phyloP scores from a whole-genome alignment of 2,329 filamentous ascomycete genomes.

The Arthrobotrys sphaeroides region DNA sequence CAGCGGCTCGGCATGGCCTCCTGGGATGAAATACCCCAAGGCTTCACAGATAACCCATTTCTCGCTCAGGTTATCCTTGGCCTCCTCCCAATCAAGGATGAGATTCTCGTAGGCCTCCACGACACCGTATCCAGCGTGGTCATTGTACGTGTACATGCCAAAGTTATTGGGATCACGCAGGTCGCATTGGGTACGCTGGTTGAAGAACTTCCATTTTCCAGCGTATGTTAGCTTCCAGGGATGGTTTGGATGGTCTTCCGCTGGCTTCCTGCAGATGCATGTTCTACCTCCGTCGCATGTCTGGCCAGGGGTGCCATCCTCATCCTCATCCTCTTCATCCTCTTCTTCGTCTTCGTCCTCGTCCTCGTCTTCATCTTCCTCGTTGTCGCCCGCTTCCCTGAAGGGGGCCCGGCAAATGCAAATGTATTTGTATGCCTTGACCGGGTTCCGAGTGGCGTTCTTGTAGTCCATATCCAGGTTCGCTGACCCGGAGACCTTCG shows the following conservation, averaged over 20 bases:
- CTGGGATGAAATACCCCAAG: slow-evolving; percentile 59
- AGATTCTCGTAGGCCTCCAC: slow-evolving; percentile 64
- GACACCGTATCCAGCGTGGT: slow-evolving; percentile 62
- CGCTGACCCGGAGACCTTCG: slow-evolving; percentile 60
- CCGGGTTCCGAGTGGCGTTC: slow-evolving; percentile 56
- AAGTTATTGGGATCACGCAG: slow-evolving; percentile 62
- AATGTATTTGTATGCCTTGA: slow-evolving; percentile 58
- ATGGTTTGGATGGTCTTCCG: slow-evolving; percentile 59
- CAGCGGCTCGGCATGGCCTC: slow-evolving; percentile 46
- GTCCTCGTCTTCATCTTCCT: background rate
- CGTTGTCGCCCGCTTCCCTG: too few relatives aligned
- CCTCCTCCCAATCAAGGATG: slow-evolving; percentile 62
- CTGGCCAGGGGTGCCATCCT: slow-evolving; percentile 27
- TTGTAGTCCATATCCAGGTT: slow-evolving; percentile 60
- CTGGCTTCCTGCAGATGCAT: slow-evolving; percentile 60
- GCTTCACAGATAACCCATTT: slow-evolving; percentile 63
- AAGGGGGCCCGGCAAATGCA: slow-evolving; percentile 58
- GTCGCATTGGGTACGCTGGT: slow-evolving; percentile 53
- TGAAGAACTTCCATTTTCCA: slow-evolving; percentile 58
- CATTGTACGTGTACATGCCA: slow-evolving; percentile 63
- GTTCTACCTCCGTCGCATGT: slow-evolving; percentile 57
- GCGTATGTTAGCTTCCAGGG: slow-evolving; percentile 59
- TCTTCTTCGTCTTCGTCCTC: slow-evolving; percentile 37
- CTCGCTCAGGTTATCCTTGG: slow-evolving; percentile 60
- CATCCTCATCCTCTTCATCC: slow-evolving; percentile 38